phyloP scores from a whole-genome alignment of 371 early-diverging fungal species.

The Zychaea mexicana region DNA sequence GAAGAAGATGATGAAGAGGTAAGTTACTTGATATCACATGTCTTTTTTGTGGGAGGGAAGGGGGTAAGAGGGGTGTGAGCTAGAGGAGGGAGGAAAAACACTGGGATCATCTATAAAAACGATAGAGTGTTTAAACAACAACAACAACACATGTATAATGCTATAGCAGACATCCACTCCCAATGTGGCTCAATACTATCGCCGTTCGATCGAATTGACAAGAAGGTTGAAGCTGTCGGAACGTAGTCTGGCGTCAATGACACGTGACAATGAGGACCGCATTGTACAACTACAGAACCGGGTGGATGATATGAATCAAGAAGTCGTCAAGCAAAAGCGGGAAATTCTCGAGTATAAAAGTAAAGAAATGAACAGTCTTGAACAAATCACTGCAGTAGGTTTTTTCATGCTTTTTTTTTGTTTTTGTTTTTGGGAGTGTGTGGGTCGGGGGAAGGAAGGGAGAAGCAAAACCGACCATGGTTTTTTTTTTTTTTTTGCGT shows the following conservation, averaged over 20 bases:
- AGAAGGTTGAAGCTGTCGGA: conserved; percentile 52
- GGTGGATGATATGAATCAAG: conserved; percentile 55
- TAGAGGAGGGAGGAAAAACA: no score
- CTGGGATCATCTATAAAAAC: not conserved
- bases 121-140: not conserved
- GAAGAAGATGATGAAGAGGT: conserved; percentile 11
- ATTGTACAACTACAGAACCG: conserved; percentile 48
- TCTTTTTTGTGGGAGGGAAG: no score
- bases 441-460: not conserved
- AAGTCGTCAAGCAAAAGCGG: conserved; percentile 45
- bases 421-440: no score
- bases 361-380: conserved; percentile 55
- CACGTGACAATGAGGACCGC: conserved; percentile 59
- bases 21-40: no score
- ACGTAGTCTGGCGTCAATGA: conserved; percentile 47
- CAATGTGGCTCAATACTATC: conserved; percentile 47
- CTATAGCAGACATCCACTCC: conserved; percentile 7
- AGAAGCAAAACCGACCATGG: not conserved
- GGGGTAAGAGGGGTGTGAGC: no score
- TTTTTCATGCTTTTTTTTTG: not conserved
- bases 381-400: conserved; percentile 55
- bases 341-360: conserved; percentile 56
- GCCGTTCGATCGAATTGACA: conserved; percentile 55
- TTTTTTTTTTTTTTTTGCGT: not conserved
- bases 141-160: not conserved